Conservation (phyloP, 1,139 yeast genomes). For the Suhomyces kunorum region DNA sequence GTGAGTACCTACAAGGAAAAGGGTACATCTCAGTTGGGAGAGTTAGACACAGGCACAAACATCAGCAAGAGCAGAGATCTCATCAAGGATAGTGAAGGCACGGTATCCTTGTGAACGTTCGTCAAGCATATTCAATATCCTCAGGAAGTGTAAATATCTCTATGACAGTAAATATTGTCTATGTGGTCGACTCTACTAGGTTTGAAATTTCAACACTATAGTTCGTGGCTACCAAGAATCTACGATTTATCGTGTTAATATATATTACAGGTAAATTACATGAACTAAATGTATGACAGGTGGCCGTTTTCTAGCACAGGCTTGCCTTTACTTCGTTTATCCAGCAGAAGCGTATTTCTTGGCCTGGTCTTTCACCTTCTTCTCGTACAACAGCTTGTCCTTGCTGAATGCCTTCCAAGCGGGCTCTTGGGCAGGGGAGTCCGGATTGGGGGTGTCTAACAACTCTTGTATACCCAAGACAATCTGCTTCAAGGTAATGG, state of each 20-base stretch:
- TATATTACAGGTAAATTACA: conserved; percentile 5
- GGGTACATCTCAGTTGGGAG: conserved; percentile 84
- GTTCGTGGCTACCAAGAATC: background rate
- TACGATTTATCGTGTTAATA: background rate
- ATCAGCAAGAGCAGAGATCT: conserved; percentile 44
- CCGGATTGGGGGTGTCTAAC: conserved; percentile 85
- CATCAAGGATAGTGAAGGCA: conserved; percentile 32
- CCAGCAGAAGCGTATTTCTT: conserved; percentile 55
- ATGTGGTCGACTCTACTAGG: background rate
- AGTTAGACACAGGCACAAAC: conserved; percentile 31
- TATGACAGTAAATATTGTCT: too few species aligned
- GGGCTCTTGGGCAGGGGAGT: conserved; percentile 96
- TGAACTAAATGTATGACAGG: conserved; percentile 3
- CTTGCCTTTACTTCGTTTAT: background rate
- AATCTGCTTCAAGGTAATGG: conserved; percentile 87
- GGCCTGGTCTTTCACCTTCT: conserved; percentile 81
- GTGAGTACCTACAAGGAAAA: conserved; percentile 94
- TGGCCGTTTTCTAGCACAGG: background rate
- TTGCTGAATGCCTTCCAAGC: conserved; percentile 86
- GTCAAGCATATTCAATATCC: background rate
- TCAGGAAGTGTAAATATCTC: background rate
- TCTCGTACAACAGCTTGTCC: conserved; percentile 67
- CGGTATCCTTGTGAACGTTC: conserved; percentile 4
- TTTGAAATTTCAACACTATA: background rate
- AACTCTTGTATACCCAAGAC: conserved; percentile 91